These are phyloP conservation scores for Geotrichum phurueaensis DNA, from an alignment of 1,139 yeast species.

Conservation along the genomic window DNA sequence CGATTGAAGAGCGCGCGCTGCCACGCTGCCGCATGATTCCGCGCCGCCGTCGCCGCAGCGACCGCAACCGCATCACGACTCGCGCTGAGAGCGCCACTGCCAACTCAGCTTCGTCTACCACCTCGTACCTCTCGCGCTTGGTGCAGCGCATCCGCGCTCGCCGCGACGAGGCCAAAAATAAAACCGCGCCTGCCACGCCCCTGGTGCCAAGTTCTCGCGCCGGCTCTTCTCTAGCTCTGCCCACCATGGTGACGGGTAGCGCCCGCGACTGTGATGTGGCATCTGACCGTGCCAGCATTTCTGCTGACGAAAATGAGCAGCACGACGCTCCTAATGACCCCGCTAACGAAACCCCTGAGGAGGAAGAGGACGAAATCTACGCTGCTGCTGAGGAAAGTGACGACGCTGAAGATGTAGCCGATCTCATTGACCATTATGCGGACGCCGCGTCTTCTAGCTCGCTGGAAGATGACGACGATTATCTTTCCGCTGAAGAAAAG, in stretches of 20 bases:
- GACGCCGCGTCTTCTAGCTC: background rate
- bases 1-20: slow-evolving; percentile 38
- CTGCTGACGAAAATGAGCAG: background rate
- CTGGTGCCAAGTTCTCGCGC: background rate
- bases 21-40: slow-evolving; percentile 36
- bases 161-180: background rate
- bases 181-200: background rate
- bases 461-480: background rate
- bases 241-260: background rate
- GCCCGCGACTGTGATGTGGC: background rate
- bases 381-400: background rate
- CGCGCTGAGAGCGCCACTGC: background rate
- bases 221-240: background rate
- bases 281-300: background rate
- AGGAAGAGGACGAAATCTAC: slow-evolving; percentile 7
- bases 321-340: background rate
- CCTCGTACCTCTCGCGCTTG: slow-evolving; percentile 1
- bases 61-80: slow-evolving; percentile 4
- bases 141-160: background rate
- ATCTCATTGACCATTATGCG: background rate
- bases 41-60: slow-evolving; percentile 25
- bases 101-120: background rate
- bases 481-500: background rate
- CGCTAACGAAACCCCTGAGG: background rate
- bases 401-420: slow-evolving; percentile 7